Evolutionary conservation across 257 asterid genomes (phyloP), one percentile per base, ranked within the genome.

Genomic region (Ehretia macrophylla): DNA sequence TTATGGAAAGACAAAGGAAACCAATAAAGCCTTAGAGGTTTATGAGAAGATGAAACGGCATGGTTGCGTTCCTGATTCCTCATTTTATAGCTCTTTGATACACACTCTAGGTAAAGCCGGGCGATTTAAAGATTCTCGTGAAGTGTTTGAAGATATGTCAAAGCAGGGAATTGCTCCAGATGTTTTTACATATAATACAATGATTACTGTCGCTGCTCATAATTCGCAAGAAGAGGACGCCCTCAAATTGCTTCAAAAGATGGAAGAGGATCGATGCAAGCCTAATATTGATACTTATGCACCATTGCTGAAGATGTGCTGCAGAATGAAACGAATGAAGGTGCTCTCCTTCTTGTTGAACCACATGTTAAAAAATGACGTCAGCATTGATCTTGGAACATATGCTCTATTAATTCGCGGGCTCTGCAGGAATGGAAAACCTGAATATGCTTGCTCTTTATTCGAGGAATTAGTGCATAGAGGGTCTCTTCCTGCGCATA

Each of bases 251-350:
- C 89, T 93, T 17, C 52, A 62, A 73, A 68, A 58, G 63, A 84
- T 93, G 99, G 96, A 86, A 63, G 89, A 77, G 73, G 65, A 51
- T 55, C 42, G 16, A 16, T 75, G 84, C 69, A 83, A 81, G 79
- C 96, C 96, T n/a, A 80, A 88, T 68, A 61, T 71, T 32, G 55
- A 61, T 45, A 86, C 97, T 32, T 93, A 89, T 23, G 69, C 65
- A 0, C 99, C 97, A 4, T 63, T 93, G 55, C 44, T 93, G 75
- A 93, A 89, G 69, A 81, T 93, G 99, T 88, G 97, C 70, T 93
- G 95, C 74, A 83, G 58, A 57, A 56, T 86, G 81, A 77, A 67
- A 32, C 80, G 97, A 69, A 80, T 78, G 92, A 93, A 85, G 73
- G 95, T 84, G 73, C 89, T 93, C 48, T 57, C 85, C 8, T 84